Evolutionary conservation across 768 basidiomycete genomes (phyloP), one percentile per base, ranked within the genome.

Genomic region (Lentinus brumalis): DNA sequence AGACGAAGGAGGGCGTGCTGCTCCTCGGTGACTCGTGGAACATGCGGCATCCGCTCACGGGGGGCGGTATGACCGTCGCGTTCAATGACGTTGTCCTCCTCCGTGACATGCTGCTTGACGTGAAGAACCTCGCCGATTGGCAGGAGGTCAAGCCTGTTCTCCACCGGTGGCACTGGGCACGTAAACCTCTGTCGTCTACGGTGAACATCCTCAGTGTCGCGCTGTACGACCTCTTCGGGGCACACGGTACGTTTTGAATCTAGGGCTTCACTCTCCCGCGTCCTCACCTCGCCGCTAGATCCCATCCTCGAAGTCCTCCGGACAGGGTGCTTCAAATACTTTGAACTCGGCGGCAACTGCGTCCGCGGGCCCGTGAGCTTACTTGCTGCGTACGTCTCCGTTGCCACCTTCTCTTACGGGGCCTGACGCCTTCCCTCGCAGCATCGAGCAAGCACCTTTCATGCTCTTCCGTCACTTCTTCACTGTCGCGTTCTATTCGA

Each of bases 1-100:
- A 67, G 57, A 75, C 71, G 6, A 89, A 85, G 63, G 81, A 86
- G 51, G 92, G 93, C 29, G 86, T 86, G 10, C 77, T 99, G 59
- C 85, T 98, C 62, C 79, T 97, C 38, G 97, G 97, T 1, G 97
- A 98, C 71, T 87, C 96, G 2, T 96, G 94, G 90, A 99, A 98
- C 72, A 98, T 98, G 96, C 91, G 97, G 0, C 97, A 99, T 74
- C 97, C 97, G 2, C 81, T 99, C 21, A 99, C 97, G 0, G 97
- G 97, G 5, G 94, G 95, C 11, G 97, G 97, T 5, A 99, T 99
- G 97, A 96, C 95, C 0, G 96, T 98, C 41, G 95, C 94, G 2
- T 78, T 98, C 50, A 82, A 86, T 69, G 97, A 98, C 66, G 89
- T 91, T 5, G 88, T 94, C 14, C 65, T 91, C 35, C 80, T 98